Conservation (phyloP, 345 rosid genomes). For the Cochlearia excelsa region DNA sequence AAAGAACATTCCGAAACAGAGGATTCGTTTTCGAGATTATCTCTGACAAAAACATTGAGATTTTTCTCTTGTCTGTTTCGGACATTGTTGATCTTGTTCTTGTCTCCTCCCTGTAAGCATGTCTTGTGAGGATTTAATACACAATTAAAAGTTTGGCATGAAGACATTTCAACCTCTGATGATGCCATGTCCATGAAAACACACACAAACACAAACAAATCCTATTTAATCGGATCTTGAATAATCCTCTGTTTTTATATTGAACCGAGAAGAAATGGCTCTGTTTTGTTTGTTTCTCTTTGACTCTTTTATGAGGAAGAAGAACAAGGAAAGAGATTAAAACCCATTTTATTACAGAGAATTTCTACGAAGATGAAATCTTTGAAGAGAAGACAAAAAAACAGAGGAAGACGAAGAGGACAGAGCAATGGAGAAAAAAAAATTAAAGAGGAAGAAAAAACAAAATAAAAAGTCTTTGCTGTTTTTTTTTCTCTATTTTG, state of each 20-base stretch:
- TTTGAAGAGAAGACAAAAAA: slow-evolving; percentile 19
- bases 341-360: slow-evolving; percentile 11
- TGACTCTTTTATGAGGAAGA: slow-evolving; percentile 11
- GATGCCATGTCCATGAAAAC: slow-evolving; percentile 56
- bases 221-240: slow-evolving; percentile 25
- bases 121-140: slow-evolving; percentile 50
- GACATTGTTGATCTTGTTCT: slow-evolving; percentile 29
- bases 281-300: slow-evolving; percentile 8
- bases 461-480: slow-evolving; percentile 15
- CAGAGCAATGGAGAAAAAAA: slow-evolving; percentile 27
- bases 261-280: too few relatives aligned
- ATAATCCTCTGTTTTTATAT: slow-evolving; percentile 7
- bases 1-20: slow-evolving; percentile 36
- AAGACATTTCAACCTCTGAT: slow-evolving; percentile 57
- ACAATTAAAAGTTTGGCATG: slow-evolving; percentile 58
- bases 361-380: slow-evolving; percentile 2
- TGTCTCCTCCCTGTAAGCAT: slow-evolving; percentile 39
- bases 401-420: slow-evolving; percentile 23
- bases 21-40: slow-evolving; percentile 43
- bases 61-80: slow-evolving; percentile 49
- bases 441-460: neutral
- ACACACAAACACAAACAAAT: slow-evolving; percentile 16
- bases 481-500: slow-evolving; percentile 20
- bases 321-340: neutral
- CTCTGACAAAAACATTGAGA: slow-evolving; percentile 60